Evolutionary conservation across 208 protist genomes (phyloP), one percentile per base, ranked within the genome.

Genomic region (Trypanosoma melophagium): DNA sequence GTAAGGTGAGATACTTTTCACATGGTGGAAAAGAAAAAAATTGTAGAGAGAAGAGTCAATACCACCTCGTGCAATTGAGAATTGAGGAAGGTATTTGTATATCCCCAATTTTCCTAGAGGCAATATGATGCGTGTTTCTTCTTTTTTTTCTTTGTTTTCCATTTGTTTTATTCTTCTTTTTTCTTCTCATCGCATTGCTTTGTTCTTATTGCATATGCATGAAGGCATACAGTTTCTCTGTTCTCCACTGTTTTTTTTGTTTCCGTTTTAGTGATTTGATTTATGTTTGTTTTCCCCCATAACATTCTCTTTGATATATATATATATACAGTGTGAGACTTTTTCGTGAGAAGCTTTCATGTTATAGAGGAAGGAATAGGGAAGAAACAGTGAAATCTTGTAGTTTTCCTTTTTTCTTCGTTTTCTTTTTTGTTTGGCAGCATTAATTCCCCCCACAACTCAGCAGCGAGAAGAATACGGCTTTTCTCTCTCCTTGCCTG

Each of bases 211-310:
- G 47, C 4, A 17, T 9, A 13, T 22, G 12, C 7, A 59, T 40
- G 3, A 51, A 40, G 16, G 21, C 50, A n/a, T 31, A 25, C 41
- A 45, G 64, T 60, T 58, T 51, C 67, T 51, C 51, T 55, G 69
- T 77, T 66, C 63, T 77, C 77, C 60, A 69, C 31, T 51, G 51
- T 49, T 35, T 68, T 60, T 68, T 68, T 35, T 60, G n/a, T n/a
- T n/a, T n/a, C n/a, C n/a, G n/a, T 60, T 57, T 12, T 60, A 47
- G 3, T 28, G 5, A 35, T 35, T 35, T 35, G 28, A 35, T 35
- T 35, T 1, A 35, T 41, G 31, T 62, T 44, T 50, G 1, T 8
- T 60, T 53, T 16, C 14, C 35, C 8, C 9, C 17, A 47, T 14
- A 56, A 55, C 1, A 35, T 7, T 35, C 28, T 7, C 28, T 35